Base-by-base conservation (phyloP, 805 yeast species). In the Tetrapisispora pingtungensis region DNA sequence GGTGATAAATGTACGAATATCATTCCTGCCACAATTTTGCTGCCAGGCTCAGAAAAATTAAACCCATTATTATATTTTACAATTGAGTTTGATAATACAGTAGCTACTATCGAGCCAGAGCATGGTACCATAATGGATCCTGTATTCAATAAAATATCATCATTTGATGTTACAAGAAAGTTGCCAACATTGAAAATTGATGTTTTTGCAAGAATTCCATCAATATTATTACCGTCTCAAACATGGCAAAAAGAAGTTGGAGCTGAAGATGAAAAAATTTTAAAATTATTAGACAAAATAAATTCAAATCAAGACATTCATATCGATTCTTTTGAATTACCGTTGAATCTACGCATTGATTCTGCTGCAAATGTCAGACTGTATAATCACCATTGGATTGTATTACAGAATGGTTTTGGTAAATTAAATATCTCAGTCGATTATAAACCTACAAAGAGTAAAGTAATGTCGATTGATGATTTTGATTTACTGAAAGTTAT, bases 41-140 rank as follows among this genome's bases (percentile, higher is more conserved):
- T 75, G 34, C 79, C 83, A 10, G 72, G 73, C 30, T 56, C 78
- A 54, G 70, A 70, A 39, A 65, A 74, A 32, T 72, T 76, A 49
- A 78, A 78, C 52, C 76, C 90, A n/a, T 73, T 94, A 48, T 73
- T 90, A 33, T 85, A 84, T 63, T 73, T 88, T 55, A 86, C 95
- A 1, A 71, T 93, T 39, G 98, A 93, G 63, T 89, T 87, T 60
- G 98, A 90, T 65, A 93, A 90, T 64, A 86, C 89, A 41, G 89
- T 88, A 53, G 81, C 90, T 51, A 74, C 87, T 17, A 78, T 89
- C 40, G 95, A 87, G 53, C 90, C 97, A 1, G 76, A 80, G 20
- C 76, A 83, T 41, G 96, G 95, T 28, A 75, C 93, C 0, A 77
- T 86, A 45, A 74, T 75, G 37, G 69, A 73, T 43, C 88, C 96